These are phyloP conservation scores for Chimonanthus salicifolius DNA, from an alignment of 164 flowering plant species.

Conservation along the genomic window DNA sequence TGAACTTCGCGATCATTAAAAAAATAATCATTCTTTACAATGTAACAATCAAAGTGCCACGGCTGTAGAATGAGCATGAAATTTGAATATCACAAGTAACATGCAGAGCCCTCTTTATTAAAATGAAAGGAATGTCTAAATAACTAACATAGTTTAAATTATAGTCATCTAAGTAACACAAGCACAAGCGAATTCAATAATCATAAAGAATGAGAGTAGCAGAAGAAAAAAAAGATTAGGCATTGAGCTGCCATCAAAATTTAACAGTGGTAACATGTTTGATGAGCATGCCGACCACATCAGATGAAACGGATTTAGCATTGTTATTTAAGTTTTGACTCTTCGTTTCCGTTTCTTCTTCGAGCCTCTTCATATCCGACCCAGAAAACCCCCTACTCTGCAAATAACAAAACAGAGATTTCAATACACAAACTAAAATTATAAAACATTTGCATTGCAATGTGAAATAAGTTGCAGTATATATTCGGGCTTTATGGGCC, in stretches of 20 bases:
- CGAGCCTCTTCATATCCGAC: constrained; percentile 40
- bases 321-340: constrained; percentile 32
- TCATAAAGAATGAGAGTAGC: no score
- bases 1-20: no score
- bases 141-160: no score
- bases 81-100: no score
- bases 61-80: no score
- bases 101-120: no score
- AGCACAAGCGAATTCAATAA: no score
- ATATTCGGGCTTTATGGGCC: background rate
- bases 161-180: no score
- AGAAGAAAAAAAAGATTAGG: no score
- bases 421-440: background rate
- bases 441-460: background rate
- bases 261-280: constrained; percentile 37
- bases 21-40: no score
- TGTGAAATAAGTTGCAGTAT: background rate
- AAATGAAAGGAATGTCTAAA: no score
- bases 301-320: constrained; percentile 26
- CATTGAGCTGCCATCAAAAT: constrained; percentile 19
- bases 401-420: background rate
- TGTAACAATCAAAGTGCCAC: no score
- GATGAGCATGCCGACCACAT: constrained; percentile 38
- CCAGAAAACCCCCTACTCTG: constrained; percentile 50
- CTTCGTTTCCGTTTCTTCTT: constrained; percentile 47